Evolutionary conservation across 1,139 yeast species (phyloP).

Genomic region (Kluyveromyces sp.): DNA sequence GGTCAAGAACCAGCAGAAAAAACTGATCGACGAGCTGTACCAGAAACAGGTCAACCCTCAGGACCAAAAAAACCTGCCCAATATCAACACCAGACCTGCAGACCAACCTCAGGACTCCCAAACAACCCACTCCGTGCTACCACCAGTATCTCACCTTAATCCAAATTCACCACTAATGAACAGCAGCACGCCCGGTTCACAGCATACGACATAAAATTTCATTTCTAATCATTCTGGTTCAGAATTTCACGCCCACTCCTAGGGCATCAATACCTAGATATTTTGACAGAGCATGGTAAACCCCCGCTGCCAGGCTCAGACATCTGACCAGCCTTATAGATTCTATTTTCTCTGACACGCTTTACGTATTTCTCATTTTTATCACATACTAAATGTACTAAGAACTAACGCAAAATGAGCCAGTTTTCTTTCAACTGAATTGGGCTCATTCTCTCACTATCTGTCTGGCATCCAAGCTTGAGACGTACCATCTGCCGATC

Average conservation of each 20-base stretch:
- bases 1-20: slow-evolving; percentile 22
- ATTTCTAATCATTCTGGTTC: not conserved
- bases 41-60: slow-evolving; percentile 5
- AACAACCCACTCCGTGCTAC: not conserved
- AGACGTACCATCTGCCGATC: too few species aligned
- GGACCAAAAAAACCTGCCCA: not conserved
- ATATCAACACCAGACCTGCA: not conserved
- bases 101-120: not conserved
- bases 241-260: not conserved
- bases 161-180: not conserved
- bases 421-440: too few species aligned
- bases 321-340: not conserved
- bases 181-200: not conserved
- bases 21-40: slow-evolving; percentile 15
- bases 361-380: not conserved
- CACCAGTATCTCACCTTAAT: slow-evolving; percentile 5
- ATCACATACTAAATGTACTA: not conserved
- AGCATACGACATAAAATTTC: not conserved
- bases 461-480: too few species aligned
- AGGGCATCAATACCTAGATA: too few species aligned
- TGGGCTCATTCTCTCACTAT: too few species aligned
- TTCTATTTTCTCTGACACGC: not conserved
- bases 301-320: too few species aligned
- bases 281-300: too few species aligned
- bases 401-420: too few species aligned